phyloP scores from a whole-genome alignment of 2,329 filamentous ascomycete species.

The Colletotrichum chrysophilum region DNA sequence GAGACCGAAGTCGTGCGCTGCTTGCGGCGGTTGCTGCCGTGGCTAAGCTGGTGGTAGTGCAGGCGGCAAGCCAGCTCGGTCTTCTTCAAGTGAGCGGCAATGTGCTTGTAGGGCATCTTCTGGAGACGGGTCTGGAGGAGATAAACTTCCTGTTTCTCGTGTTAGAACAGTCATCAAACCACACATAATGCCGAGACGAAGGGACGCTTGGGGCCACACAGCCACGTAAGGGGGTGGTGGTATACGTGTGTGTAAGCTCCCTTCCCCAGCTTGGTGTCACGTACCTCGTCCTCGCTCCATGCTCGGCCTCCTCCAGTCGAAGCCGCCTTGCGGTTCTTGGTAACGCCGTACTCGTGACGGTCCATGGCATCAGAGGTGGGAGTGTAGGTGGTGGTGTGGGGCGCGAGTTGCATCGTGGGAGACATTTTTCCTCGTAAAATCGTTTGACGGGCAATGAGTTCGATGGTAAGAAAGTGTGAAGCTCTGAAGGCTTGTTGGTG shows the following conservation, averaged over 20 bases:
- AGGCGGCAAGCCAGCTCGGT: conserved; percentile 87
- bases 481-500: background rate
- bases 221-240: background rate
- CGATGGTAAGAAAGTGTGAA: conserved; percentile 15
- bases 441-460: conserved; percentile 29
- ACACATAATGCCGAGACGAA: background rate
- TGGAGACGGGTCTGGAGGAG: conserved; percentile 83
- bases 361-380: conserved; percentile 60
- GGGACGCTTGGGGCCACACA: background rate
- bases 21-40: conserved; percentile 82
- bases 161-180: background rate
- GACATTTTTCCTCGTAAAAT: conserved; percentile 47
- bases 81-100: conserved; percentile 84
- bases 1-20: conserved; percentile 71
- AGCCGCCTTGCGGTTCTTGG: conserved; percentile 70
- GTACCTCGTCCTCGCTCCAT: conserved; percentile 86
- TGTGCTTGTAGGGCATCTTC: conserved; percentile 92
- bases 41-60: conserved; percentile 85
- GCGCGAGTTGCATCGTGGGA: conserved; percentile 52
- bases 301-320: conserved; percentile 79
- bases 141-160: conserved; percentile 70
- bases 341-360: conserved; percentile 64
- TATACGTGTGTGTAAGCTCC: background rate
- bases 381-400: conserved; percentile 50
- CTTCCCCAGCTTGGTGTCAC: conserved; percentile 25